Evolutionary conservation across 208 protist species (phyloP).

Genomic region (Angomonas deanei): DNA sequence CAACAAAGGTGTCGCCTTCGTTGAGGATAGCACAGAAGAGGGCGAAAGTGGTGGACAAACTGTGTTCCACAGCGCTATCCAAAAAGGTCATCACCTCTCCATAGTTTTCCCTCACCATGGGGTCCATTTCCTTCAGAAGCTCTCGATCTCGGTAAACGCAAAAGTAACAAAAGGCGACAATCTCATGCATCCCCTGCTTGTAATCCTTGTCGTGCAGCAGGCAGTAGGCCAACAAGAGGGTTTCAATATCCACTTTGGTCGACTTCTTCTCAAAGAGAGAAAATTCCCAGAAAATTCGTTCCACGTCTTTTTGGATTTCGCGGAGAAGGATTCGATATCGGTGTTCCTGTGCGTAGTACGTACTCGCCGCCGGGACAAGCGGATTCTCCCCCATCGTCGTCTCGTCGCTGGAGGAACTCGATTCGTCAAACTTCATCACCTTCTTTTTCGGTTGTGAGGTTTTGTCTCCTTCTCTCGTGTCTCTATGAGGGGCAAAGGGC

Average conservation of each 20-base stretch:
- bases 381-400: slow-evolving; percentile 36
- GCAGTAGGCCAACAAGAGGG: slow-evolving; percentile 65
- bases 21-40: slow-evolving; percentile 49
- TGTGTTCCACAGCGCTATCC: not conserved
- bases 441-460: not conserved
- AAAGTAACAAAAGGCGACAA: slow-evolving; percentile 82
- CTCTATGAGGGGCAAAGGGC: no score
- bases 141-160: slow-evolving; percentile 25
- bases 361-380: slow-evolving; percentile 36
- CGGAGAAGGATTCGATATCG: slow-evolving; percentile 27
- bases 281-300: slow-evolving; percentile 61
- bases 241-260: slow-evolving; percentile 27
- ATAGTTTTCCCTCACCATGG: not conserved
- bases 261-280: slow-evolving; percentile 29
- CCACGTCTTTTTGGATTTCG: slow-evolving; percentile 52
- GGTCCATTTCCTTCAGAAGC: slow-evolving; percentile 8
- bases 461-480: not conserved
- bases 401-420: not conserved
- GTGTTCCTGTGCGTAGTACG: slow-evolving; percentile 59
- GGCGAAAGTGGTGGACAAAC: slow-evolving; percentile 19
- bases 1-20: slow-evolving; percentile 14
- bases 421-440: slow-evolving; percentile 1
- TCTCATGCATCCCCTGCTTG: slow-evolving; percentile 89
- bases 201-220: slow-evolving; percentile 51
- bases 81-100: not conserved